Evolutionary conservation across 768 basidiomycete species (phyloP).

Genomic region (Boletus reticuloceps): DNA sequence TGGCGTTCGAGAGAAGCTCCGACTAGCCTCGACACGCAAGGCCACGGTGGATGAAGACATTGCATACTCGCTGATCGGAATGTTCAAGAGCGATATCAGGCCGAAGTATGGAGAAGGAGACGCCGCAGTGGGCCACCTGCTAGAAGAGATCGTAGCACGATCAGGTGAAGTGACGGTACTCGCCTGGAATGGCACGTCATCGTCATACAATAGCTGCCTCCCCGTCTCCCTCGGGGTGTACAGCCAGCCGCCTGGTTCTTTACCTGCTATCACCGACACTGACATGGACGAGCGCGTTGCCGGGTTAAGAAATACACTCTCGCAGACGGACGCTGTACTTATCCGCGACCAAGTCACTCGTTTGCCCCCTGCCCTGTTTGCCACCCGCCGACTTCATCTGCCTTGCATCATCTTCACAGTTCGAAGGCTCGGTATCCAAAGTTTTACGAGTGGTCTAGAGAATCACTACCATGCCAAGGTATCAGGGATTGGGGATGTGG

Average conservation of each 20-base stretch:
- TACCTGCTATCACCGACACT: background rate
- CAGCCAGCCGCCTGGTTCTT: too few species aligned
- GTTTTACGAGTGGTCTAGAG: background rate
- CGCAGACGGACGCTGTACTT: background rate
- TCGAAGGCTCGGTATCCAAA: background rate
- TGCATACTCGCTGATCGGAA: background rate
- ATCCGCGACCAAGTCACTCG: background rate
- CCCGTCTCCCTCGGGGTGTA: too few species aligned
- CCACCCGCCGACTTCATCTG: background rate
- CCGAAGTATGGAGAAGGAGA: slow-evolving; percentile 4
- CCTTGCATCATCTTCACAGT: background rate
- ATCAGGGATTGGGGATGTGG: background rate
- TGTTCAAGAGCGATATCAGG: background rate
- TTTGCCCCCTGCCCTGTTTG: background rate
- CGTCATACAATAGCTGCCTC: too few species aligned
- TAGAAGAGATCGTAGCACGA: slow-evolving; percentile 7
- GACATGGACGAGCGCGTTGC: background rate
- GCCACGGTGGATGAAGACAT: background rate
- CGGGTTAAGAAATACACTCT: background rate
- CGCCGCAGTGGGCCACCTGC: slow-evolving; percentile 8
- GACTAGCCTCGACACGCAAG: background rate
- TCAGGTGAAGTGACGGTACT: slow-evolving; percentile 6
- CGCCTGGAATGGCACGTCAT: slow-evolving; percentile 1
- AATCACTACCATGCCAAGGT: slow-evolving; percentile 1
- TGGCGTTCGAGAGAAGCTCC: slow-evolving; percentile 2